Base-by-base conservation (phyloP, 73 alveolate genomes). In the Paramecium caudatum region DNA sequence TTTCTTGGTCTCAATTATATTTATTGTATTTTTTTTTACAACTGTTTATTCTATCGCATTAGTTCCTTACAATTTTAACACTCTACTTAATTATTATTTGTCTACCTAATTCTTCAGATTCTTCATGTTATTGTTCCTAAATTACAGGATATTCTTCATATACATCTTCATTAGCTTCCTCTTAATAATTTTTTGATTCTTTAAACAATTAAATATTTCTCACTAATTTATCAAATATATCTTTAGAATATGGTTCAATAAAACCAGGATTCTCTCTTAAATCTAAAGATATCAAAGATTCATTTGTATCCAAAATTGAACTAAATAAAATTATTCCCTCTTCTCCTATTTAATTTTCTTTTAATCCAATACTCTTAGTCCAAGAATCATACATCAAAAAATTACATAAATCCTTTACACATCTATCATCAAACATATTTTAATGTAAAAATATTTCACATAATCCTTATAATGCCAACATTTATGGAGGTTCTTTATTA, bases 211-310 rank as follows among this genome's bases (percentile, higher is more conserved):
- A 12, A 16, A 63, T 61, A 9, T 86, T 86, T 5, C 84, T 23
- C 7, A 63, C 61, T 16, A 86, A 65, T 33, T 46, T 86, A 15
- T 86, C 85, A 33, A 61, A 86, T 8, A 86, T 86, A 12, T 50
- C 84, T 37, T 86, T 86, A 7, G 93, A 86, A 63, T 41, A 45
- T 49, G 70, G 85, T 33, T 86, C 84, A 17, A 86, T 68, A 37
- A 47, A 86, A 3, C 93, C 93, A 15, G 93, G 93, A 86, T 86
- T 86, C 9, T 86, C 84, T 30, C 93, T 70, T 5, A 86, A 32
- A 43, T 86, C 93, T 63, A 86, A 63, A 1, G 90, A 43, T 13
- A 86, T 86, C 39, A 86, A 39, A 15, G 68, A 62, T 86, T 86
- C 93, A 86, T 86, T 85, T 32, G 82, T 85, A 37, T 85, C 92